Evolutionary conservation across 805 yeast species (phyloP).

Genomic region (Cyberlindnera misumaiensis): DNA sequence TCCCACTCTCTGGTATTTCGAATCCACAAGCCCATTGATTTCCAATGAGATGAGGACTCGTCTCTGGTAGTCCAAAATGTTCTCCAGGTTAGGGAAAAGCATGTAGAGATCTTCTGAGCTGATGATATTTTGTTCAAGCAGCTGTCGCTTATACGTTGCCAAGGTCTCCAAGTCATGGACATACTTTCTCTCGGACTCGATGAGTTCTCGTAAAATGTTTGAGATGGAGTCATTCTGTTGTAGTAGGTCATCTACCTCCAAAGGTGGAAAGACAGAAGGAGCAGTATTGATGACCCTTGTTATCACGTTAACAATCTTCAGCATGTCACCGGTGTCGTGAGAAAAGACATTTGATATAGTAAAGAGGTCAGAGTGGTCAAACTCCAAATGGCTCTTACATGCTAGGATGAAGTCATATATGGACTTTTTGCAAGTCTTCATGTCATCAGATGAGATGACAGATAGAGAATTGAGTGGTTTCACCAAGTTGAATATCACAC

Average conservation of each 20-base stretch:
- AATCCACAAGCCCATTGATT: constrained; percentile 72
- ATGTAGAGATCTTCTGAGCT: constrained; percentile 74
- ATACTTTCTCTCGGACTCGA: constrained; percentile 87
- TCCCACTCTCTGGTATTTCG: constrained; percentile 78
- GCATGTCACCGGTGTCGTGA: constrained; percentile 69
- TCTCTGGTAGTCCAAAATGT: constrained; percentile 86
- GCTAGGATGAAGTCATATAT: constrained; percentile 87
- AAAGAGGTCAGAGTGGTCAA: constrained; percentile 77
- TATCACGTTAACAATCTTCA: constrained; percentile 71
- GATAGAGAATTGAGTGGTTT: constrained; percentile 53
- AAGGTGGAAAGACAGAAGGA: constrained; percentile 33
- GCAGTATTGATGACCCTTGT: constrained; percentile 53
- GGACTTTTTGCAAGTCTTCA: constrained; percentile 78
- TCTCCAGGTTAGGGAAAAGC: constrained; percentile 78
- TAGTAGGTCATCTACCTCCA: constrained; percentile 23
- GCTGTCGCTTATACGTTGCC: constrained; percentile 58
- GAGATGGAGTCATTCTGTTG: constrained; percentile 49
- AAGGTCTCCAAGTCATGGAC: constrained; percentile 85
- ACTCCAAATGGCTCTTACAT: constrained; percentile 66
- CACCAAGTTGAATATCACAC: constrained; percentile 73
- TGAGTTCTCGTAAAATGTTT: constrained; percentile 75
- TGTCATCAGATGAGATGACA: constrained; percentile 68
- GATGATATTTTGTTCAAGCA: constrained; percentile 57
- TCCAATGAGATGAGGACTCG: constrained; percentile 84
- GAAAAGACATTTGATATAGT: constrained; percentile 86